These are phyloP conservation scores for Globisporangium middletonii DNA, from an alignment of 352 stramenopile genomes.

Conservation along the genomic window DNA sequence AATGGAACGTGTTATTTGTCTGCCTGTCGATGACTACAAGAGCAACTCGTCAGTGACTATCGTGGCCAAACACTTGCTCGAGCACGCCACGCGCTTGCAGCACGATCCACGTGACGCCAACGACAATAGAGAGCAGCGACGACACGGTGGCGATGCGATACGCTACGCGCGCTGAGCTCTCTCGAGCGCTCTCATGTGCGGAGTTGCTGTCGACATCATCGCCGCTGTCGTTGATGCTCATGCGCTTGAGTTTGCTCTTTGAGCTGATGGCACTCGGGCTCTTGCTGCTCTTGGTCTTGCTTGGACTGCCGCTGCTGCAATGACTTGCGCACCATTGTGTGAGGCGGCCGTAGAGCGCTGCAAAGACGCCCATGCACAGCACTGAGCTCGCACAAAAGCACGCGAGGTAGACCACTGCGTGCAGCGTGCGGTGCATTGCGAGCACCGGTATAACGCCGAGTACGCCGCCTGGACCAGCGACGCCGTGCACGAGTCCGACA, in stretches of 20 bases:
- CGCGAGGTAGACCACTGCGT: constrained; percentile 71
- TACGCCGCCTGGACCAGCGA: constrained; percentile 68
- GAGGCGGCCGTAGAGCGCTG: constrained; percentile 69
- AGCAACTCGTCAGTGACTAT: no score
- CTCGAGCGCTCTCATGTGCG: background rate
- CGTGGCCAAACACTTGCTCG: constrained; percentile 46
- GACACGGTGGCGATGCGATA: constrained; percentile 49
- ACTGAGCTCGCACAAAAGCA: constrained; percentile 85
- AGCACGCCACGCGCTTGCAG: constrained; percentile 56
- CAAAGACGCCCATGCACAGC: constrained; percentile 86
- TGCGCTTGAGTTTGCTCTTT: no score
- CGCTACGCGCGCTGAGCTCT: constrained; percentile 12
- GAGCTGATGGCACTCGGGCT: no score
- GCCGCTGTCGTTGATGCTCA: background rate
- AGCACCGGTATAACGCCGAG: constrained; percentile 86
- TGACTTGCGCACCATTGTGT: constrained; percentile 24
- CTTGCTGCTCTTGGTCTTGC: no score
- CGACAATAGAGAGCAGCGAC: constrained; percentile 44
- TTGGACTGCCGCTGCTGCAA: background rate
- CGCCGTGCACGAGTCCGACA: constrained; percentile 83
- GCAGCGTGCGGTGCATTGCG: constrained; percentile 39
- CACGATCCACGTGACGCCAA: constrained; percentile 68
- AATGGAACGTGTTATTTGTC: no score
- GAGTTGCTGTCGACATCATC: constrained; percentile 13
- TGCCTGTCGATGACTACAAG: no score